phyloP scores from a whole-genome alignment of 73 alveolate genomes.

The Halteria grandinella region DNA sequence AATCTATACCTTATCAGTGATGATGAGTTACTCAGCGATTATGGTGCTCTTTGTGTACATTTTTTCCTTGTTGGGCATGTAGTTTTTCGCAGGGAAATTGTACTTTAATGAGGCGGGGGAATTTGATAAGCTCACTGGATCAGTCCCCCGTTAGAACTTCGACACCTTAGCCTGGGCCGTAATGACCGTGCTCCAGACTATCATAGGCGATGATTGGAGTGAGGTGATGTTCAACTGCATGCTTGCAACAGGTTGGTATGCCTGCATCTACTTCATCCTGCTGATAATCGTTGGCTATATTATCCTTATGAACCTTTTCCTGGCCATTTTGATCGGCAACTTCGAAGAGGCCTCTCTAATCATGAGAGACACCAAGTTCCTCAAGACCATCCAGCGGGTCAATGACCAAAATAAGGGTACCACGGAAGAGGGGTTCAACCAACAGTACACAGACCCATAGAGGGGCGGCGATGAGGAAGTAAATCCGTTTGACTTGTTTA shows the following conservation, averaged over 20 bases:
- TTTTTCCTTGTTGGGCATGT: conserved; percentile 52
- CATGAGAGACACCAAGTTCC: no score
- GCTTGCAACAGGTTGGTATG: conserved; percentile 1
- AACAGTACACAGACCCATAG: no score
- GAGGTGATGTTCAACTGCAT: conserved; percentile 44
- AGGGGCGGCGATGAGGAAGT: no score
- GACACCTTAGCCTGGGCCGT: conserved; percentile 21
- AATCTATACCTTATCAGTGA: no score
- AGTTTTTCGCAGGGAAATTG: conserved; percentile 49
- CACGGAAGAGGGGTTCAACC: no score
- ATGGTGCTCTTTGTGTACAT: conserved; percentile 53
- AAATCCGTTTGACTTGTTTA: no score
- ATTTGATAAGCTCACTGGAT: conserved; percentile 18
- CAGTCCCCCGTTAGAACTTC: conserved; percentile 15
- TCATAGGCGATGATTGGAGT: conserved; percentile 50
- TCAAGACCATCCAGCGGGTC: no score
- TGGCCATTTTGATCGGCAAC: conserved; percentile 52
- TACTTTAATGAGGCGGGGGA: conserved; percentile 19
- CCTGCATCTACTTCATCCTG: background rate
- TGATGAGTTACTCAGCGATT: no score
- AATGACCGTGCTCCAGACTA: conserved; percentile 11
- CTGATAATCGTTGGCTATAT: conserved; percentile 31
- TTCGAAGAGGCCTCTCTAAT: conserved; percentile 12
- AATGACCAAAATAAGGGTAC: no score
- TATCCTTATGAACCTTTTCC: conserved; percentile 52